Base-by-base conservation (phyloP, 1,139 yeast genomes). In the Scheffersomyces insectosa region DNA sequence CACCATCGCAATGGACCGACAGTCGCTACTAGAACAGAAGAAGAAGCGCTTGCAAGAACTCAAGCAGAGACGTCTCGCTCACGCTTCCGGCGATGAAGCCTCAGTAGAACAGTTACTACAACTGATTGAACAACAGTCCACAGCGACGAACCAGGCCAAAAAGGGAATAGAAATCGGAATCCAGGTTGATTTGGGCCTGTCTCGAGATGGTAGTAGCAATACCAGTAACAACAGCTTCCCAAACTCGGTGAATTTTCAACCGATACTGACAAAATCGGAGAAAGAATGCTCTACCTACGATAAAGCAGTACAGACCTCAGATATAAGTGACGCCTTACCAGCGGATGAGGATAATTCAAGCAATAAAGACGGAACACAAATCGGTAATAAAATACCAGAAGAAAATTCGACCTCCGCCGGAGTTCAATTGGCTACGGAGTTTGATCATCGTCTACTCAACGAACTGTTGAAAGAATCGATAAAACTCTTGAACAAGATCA, bases 41-140 rank as follows among this genome's bases (percentile, higher is more conserved):
- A 56, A 77, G 37, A 73, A 67, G 53, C 56, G 78, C 42, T 61
- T 74, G 28, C 67, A 64, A 42, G 77, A 73, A 49, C 59, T 74
- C 33, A 64, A 69, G 49, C 70, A 55, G 52, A 51, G 71, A 38
- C 54, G 77, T 25, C 45, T 59, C 23, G 61, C 50, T 6, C 46
- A 48, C 32, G 35, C 51, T 12, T 39, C 37, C 20, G 41, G 41
- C 12, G 59, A 54, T 25, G 51, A 46, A 3, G 39, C 46, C 27
- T 46, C 48, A 36, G 59, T 64, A 8, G 65, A 59, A 33, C 56
- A 51, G 11, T 20, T 31, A 5, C 34, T 31, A 31, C 34, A 31
- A 20, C 50, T 58, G 27, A 54, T 59, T 12, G 62, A 57, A 42
- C 49, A 49, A 20, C 42, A 57, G 15, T 42, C 42, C 37, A 35